These are phyloP conservation scores for Ogataea dorogensis DNA, from an alignment of 805 yeast genomes.

Conservation along the genomic window DNA sequence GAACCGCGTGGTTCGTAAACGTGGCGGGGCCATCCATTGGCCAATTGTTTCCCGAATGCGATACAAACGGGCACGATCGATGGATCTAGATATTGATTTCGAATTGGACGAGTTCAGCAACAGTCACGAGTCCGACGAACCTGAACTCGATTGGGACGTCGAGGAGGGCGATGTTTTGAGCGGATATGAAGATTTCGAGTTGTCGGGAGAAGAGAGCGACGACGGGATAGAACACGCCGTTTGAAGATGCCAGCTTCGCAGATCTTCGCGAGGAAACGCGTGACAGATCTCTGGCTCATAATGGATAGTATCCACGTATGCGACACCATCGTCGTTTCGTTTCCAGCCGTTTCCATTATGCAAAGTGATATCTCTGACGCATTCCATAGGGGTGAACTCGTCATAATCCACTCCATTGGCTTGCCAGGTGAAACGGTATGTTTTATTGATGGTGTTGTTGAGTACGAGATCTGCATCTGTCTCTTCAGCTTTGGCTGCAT, in stretches of 20 bases:
- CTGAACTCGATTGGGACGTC: slow-evolving; percentile 13
- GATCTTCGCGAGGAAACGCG: slow-evolving; percentile 33
- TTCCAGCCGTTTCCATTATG: slow-evolving; percentile 69
- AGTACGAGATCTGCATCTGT: slow-evolving; percentile 11
- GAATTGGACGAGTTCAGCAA: slow-evolving; percentile 18
- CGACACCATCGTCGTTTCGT: slow-evolving; percentile 43
- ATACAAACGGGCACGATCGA: slow-evolving; percentile 26
- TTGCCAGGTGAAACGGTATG: slow-evolving; percentile 35
- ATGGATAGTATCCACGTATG: slow-evolving; percentile 37
- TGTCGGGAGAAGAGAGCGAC: slow-evolving; percentile 30
- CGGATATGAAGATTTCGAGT: slow-evolving; percentile 26
- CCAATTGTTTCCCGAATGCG: slow-evolving; percentile 20
- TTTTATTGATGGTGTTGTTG: slow-evolving; percentile 28
- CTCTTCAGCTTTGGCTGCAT: not conserved
- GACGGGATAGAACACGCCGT: slow-evolving; percentile 32
- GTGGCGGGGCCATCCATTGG: slow-evolving; percentile 22
- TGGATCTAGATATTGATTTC: slow-evolving; percentile 20
- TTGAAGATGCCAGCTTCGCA: slow-evolving; percentile 42
- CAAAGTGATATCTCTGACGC: slow-evolving; percentile 70
- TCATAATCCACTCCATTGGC: slow-evolving; percentile 24
- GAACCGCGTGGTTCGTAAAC: slow-evolving; percentile 6
- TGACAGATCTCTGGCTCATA: slow-evolving; percentile 18
- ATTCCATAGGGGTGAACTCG: slow-evolving; percentile 64
- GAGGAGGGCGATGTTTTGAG: slow-evolving; percentile 22
- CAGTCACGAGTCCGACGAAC: slow-evolving; percentile 3